Base-by-base conservation (phyloP, 2,329 filamentous ascomycete species). In the Fusarium circinatum region DNA sequence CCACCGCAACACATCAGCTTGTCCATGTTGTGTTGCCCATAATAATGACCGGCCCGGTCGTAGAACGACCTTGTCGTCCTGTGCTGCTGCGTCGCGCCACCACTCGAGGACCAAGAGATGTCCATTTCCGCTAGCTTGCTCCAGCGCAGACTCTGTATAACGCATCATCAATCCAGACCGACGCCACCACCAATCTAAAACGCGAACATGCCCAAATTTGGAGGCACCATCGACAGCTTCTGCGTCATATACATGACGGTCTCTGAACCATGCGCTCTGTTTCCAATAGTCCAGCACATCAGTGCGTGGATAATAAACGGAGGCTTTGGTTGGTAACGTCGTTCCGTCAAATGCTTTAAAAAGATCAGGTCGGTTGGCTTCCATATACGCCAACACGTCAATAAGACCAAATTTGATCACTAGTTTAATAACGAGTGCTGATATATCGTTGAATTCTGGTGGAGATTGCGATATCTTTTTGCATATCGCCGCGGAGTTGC, bases 231-330 rank as follows among this genome's bases (percentile, higher is more conserved):
- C 95, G 32, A 98, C 88, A 17, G 95, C 94, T 81, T 97, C 94
- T 44, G 89, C 86, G 58, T 93, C 93, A 81, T 98, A 98, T 47
- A 80, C 78, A 78, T 97, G 94, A 79, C 96, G 95, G 69, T 93
- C 94, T 6, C 94, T 86, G 72, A 98, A 96, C 18, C 92, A 94
- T 0, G 92, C 90, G 20, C 93, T 95, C 38, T 92, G 93, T 57
- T 91, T 91, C 96, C 96, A 98, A 89, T 95, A 98, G 72, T 96
- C 93, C 14, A 98, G 86, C 38, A 98, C 93, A 68, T 95, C 93
- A 3, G 90, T 91, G 58, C 94, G 92, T 52, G 94, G 94, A 80
- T 96, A 98, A 71, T 95, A 93, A 4, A 92, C 91, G 5, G 94
- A 97, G 0, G 95, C 95, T 80, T 96, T 96, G 75, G 94, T 95